Conservation (phyloP, 2,329 filamentous ascomycete species). For the Didymosphaeria variabile region DNA sequence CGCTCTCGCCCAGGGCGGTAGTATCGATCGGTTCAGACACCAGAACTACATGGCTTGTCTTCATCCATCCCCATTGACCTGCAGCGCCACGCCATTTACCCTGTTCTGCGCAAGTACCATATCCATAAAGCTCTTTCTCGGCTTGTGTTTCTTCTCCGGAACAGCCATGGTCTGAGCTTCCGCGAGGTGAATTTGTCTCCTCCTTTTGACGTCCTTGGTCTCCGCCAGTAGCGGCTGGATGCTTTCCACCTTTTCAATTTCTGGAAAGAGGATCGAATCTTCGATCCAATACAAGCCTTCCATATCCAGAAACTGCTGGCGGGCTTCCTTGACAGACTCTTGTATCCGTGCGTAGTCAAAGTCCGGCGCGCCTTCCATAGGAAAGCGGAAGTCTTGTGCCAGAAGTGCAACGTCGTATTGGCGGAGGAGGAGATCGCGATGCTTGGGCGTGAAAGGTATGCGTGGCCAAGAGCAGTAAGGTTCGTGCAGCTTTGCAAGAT, state of each 20-base stretch:
- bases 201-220: slow-evolving; percentile 38
- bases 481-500: slow-evolving; percentile 42
- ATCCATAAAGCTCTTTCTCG: slow-evolving; percentile 50
- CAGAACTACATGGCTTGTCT: not conserved
- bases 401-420: slow-evolving; percentile 51
- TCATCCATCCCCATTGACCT: slow-evolving; percentile 40
- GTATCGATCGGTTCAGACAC: not conserved
- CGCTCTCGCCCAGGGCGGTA: not conserved
- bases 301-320: slow-evolving; percentile 48
- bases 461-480: slow-evolving; percentile 50
- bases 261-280: slow-evolving; percentile 35
- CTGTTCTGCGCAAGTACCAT: slow-evolving; percentile 39
- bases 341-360: slow-evolving; percentile 49
- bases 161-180: slow-evolving; percentile 27
- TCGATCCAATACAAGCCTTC: slow-evolving; percentile 51
- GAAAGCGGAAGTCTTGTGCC: slow-evolving; percentile 50
- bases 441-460: slow-evolving; percentile 43
- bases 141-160: slow-evolving; percentile 40
- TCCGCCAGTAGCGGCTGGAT: slow-evolving; percentile 41
- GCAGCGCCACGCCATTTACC: slow-evolving; percentile 29
- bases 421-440: slow-evolving; percentile 47
- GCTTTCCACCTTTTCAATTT: slow-evolving; percentile 41
- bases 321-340: slow-evolving; percentile 46
- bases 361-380: slow-evolving; percentile 48
- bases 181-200: slow-evolving; percentile 36